Evolutionary conservation across 805 yeast genomes (phyloP).

Genomic region (Ogataea thermomethanolica): DNA sequence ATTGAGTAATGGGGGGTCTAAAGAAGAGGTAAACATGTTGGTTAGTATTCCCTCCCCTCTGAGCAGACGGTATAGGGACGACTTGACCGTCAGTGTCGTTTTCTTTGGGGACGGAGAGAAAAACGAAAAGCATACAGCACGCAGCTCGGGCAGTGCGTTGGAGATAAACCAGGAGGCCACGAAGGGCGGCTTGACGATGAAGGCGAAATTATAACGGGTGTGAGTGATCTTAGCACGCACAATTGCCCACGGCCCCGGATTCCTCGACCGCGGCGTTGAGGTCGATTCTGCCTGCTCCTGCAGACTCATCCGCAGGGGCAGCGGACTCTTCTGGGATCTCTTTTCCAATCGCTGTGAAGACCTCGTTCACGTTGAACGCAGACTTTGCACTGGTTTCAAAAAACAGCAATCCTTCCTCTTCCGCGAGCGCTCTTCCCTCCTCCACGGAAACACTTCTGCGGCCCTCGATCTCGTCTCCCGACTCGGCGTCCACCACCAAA

Average conservation of each 20-base stretch:
- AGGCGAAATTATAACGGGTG: slow-evolving; percentile 3
- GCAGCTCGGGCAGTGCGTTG: slow-evolving; percentile 48
- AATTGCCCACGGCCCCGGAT: slow-evolving; percentile 22
- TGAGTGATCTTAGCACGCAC: slow-evolving; percentile 32
- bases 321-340: slow-evolving; percentile 58
- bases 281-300: slow-evolving; percentile 32
- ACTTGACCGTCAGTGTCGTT: slow-evolving; percentile 91
- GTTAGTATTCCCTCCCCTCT: slow-evolving; percentile 89
- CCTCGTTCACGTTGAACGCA: slow-evolving; percentile 83
- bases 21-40: slow-evolving; percentile 83
- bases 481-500: slow-evolving; percentile 51
- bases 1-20: slow-evolving; percentile 77
- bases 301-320: slow-evolving; percentile 17
- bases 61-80: slow-evolving; percentile 91
- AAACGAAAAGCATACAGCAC: slow-evolving; percentile 35
- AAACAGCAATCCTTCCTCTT: slow-evolving; percentile 85
- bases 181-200: slow-evolving; percentile 43
- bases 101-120: slow-evolving; percentile 69
- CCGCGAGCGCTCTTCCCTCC: slow-evolving; percentile 85
- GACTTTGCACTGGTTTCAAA: slow-evolving; percentile 96
- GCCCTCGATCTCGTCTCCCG: slow-evolving; percentile 46
- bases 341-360: slow-evolving; percentile 84
- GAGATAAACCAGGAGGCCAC: slow-evolving; percentile 58
- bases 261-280: slow-evolving; percentile 33
- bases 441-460: slow-evolving; percentile 76